Evolutionary conservation across 352 stramenopile genomes (phyloP).

Genomic region (Globisporangium cylindrosporum): DNA sequence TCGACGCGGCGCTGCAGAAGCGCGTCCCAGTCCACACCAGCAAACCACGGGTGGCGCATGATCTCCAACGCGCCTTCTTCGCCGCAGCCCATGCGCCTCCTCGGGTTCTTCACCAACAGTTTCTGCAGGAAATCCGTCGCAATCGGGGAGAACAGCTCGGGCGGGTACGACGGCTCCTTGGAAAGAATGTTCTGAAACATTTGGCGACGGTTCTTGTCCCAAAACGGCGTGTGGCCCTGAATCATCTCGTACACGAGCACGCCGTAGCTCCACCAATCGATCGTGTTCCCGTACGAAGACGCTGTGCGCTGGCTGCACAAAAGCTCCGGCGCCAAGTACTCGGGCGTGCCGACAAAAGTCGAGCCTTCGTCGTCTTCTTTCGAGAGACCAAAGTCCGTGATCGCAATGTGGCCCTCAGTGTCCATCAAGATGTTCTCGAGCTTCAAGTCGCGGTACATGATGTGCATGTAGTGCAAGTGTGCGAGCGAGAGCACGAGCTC

Average conservation of each 20-base stretch:
- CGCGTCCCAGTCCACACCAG: conserved; percentile 74
- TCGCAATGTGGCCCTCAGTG: conserved; percentile 73
- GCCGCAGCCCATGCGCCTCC: conserved; percentile 60
- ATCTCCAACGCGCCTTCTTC: conserved; percentile 67
- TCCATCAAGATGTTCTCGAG: conserved; percentile 90
- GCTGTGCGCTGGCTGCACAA: conserved; percentile 69
- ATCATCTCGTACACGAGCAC: conserved; percentile 90
- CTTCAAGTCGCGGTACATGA: conserved; percentile 90
- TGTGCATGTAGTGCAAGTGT: conserved; percentile 85
- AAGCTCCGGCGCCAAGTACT: conserved; percentile 83
- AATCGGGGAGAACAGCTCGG: conserved; percentile 60
- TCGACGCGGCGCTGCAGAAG: conserved; percentile 61
- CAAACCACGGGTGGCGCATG: conserved; percentile 81
- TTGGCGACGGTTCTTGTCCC: conserved; percentile 76
- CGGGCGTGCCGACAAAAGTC: conserved; percentile 81
- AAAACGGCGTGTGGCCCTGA: conserved; percentile 78
- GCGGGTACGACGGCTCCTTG: conserved; percentile 60
- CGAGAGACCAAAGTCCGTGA: conserved; percentile 87
- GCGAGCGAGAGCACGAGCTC: conserved; percentile 79
- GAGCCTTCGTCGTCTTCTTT: conserved; percentile 85
- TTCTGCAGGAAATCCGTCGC: conserved; percentile 67
- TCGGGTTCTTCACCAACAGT: conserved; percentile 75
- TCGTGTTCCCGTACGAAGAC: conserved; percentile 79
- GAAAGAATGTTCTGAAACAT: conserved; percentile 88
- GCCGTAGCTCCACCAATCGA: conserved; percentile 88